Evolutionary conservation across 169 alveolate genomes (phyloP).

Genomic region (Eimeria necatrix): DNA sequence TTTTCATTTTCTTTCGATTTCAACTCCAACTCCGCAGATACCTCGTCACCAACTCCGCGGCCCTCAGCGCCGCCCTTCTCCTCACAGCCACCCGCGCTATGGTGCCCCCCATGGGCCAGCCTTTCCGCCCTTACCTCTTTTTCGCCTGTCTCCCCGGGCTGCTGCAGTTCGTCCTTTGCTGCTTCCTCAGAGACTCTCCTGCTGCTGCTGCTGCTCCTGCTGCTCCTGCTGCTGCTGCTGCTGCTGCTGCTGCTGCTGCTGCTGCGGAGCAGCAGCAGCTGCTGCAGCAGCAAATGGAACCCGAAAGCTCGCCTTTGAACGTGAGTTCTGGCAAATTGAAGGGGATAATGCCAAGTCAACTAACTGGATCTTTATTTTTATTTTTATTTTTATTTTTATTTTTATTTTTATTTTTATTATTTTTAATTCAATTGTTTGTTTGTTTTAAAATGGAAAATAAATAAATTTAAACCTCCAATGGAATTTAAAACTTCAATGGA

Average conservation of each 20-base stretch:
- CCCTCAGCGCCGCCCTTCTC: constrained; percentile 64
- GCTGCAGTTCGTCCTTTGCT: neutral
- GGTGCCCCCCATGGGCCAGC: constrained; percentile 46
- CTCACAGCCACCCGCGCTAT: constrained; percentile 60
- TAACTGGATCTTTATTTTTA: neutral
- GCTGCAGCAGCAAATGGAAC: no score
- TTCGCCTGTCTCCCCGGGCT: constrained; percentile 56
- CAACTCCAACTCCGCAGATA: no score
- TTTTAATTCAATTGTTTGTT: neutral
- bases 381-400: neutral
- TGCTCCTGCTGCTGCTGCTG: constrained; percentile 1
- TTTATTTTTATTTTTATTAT: neutral
- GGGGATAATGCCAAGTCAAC: no score
- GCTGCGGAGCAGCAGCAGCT: neutral
- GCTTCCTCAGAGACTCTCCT: constrained; percentile 27
- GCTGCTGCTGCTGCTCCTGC: neutral
- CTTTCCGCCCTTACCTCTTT: constrained; percentile 60
- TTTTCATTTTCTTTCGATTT: no score
- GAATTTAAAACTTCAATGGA: no score
- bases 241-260: neutral
- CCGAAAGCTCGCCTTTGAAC: no score
- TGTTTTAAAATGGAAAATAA: no score
- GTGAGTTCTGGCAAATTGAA: no score
- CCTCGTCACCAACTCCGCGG: constrained; percentile 62
- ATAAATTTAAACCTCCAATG: no score